Evolutionary conservation across 148 eudicot species (phyloP).

Genomic region (Amaranthus palmeri): DNA sequence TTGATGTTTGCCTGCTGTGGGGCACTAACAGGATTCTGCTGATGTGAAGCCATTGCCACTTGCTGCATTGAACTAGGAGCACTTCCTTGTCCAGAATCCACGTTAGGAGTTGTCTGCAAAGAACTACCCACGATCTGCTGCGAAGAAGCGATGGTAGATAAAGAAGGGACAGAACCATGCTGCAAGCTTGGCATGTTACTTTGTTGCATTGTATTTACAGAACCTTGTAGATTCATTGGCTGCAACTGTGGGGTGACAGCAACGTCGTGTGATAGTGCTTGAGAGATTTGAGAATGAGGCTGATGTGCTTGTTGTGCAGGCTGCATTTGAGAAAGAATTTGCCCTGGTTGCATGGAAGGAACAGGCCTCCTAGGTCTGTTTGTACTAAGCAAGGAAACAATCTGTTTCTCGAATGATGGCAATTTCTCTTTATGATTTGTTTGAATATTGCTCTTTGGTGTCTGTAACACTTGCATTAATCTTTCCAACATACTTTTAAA

Average conservation of each 20-base stretch:
- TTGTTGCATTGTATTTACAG: conserved; percentile 54
- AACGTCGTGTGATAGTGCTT: conserved; percentile 58
- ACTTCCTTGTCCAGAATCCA: conserved; percentile 64
- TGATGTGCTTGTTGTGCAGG: conserved; percentile 62
- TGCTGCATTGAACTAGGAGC: conserved; percentile 59
- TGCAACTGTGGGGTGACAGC: conserved; percentile 57
- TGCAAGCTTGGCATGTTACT: conserved; percentile 51
- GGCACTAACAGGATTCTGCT: conserved; percentile 63
- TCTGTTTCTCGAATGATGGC: conserved; percentile 70
- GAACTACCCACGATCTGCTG: conserved; percentile 53
- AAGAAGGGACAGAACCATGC: conserved; percentile 54
- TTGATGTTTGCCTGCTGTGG: conserved; percentile 54
- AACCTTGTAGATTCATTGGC: conserved; percentile 50
- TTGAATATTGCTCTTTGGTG: conserved; percentile 42
- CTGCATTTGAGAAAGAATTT: conserved; percentile 49
- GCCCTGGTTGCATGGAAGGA: conserved; percentile 63
- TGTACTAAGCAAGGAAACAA: conserved; percentile 45
- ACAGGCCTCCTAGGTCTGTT: conserved; percentile 57
- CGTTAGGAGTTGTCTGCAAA: conserved; percentile 47
- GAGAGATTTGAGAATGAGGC: conserved; percentile 63
- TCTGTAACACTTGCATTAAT: conserved; percentile 45
- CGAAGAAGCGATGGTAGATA: conserved; percentile 47
- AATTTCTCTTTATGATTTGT: conserved; percentile 55
- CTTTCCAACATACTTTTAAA: conserved; percentile 76
- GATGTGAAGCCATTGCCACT: conserved; percentile 54